phyloP scores from a whole-genome alignment of 2,329 filamentous ascomycete genomes.

The Fusarium sp. region DNA sequence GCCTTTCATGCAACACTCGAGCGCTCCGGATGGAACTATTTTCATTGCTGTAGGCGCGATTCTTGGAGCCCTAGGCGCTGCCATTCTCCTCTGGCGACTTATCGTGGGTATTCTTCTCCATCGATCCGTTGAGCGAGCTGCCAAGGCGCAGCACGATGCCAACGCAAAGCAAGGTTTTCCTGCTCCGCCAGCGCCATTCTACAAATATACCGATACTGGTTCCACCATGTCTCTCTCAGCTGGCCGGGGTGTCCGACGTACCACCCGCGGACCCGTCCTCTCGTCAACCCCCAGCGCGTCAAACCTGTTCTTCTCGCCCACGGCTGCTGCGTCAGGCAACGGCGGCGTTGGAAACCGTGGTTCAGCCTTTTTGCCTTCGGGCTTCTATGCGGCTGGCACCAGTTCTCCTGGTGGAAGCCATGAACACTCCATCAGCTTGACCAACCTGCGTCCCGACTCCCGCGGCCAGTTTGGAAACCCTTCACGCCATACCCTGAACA shows the following conservation, averaged over 20 bases:
- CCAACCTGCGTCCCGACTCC: slow-evolving; percentile 67
- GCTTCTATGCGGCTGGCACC: slow-evolving; percentile 82
- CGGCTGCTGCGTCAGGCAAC: slow-evolving; percentile 73
- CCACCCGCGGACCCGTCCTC: slow-evolving; percentile 60
- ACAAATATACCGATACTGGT: slow-evolving; percentile 68
- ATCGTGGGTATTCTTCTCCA: slow-evolving; percentile 91
- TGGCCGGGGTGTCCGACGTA: slow-evolving; percentile 61
- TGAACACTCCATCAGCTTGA: slow-evolving; percentile 65
- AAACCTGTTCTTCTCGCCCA: slow-evolving; percentile 94
- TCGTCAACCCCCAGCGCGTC: slow-evolving; percentile 67
- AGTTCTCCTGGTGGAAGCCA: slow-evolving; percentile 58
- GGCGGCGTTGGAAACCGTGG: slow-evolving; percentile 67
- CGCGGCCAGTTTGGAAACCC: slow-evolving; percentile 55
- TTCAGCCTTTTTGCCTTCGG: slow-evolving; percentile 85
- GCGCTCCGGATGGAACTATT: slow-evolving; percentile 87
- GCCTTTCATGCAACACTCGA: slow-evolving; percentile 90
- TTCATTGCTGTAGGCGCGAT: slow-evolving; percentile 94
- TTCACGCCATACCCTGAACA: slow-evolving; percentile 55
- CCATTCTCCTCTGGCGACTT: slow-evolving; percentile 86
- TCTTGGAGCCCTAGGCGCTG: slow-evolving; percentile 80
- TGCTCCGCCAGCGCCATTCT: slow-evolving; percentile 65
- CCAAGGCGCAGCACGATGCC: slow-evolving; percentile 73
- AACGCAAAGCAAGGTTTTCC: slow-evolving; percentile 74
- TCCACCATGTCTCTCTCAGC: slow-evolving; percentile 61
- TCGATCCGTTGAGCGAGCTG: slow-evolving; percentile 85